Percentiles rank a stretch among this genome's conserved stretches.
These are phyloP conservation scores for cucumber (Cucumis sativus) DNA, from an alignment of 306 rosid species.

Conservation along the genomic window DNA sequence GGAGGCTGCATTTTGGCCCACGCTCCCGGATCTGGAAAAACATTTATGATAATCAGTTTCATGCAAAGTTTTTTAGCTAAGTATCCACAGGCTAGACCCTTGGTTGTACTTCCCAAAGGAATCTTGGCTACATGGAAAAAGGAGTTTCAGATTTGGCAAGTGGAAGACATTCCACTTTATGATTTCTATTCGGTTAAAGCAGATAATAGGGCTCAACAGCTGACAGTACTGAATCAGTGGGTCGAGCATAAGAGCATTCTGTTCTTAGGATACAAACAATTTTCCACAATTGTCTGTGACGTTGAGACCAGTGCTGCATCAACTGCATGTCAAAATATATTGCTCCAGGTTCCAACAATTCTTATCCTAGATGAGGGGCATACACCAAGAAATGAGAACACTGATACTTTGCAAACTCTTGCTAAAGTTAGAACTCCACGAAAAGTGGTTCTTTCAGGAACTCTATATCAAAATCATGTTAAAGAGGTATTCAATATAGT, in stretches of 20 bases:
- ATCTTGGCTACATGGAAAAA: conserved; percentile 81
- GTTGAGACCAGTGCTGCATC: conserved; percentile 24
- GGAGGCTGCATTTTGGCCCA: conserved; percentile 96
- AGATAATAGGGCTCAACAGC: conserved; percentile 56
- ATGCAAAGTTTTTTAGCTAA: conserved; percentile 88
- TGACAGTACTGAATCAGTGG: conserved; percentile 70
- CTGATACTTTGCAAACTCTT: conserved; percentile 73
- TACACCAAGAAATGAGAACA: conserved; percentile 78
- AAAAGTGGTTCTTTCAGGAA: conserved; percentile 89
- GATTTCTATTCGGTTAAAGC: conserved; percentile 75
- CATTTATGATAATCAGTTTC: conserved; percentile 95
- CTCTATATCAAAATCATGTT: conserved; percentile 83
- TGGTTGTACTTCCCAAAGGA: conserved; percentile 94
- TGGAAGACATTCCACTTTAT: conserved; percentile 67
- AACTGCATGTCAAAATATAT: conserved; percentile 43
- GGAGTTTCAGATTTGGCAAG: conserved; percentile 87
- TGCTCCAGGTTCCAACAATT: conserved; percentile 62
- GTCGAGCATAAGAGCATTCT: conserved; percentile 59
- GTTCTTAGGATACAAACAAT: conserved; percentile 85
- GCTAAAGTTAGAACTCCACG: conserved; percentile 66
- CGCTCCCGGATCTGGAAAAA: conserved; percentile 97
- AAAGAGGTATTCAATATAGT: conserved; percentile 77
- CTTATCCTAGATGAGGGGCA: conserved; percentile 96
- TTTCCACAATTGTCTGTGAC: conserved; percentile 66
- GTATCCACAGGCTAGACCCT: conserved; percentile 76